phyloP scores from a whole-genome alignment of 1,284 basidiomycete genomes.

The Ustanciosporium gigantosporum region DNA sequence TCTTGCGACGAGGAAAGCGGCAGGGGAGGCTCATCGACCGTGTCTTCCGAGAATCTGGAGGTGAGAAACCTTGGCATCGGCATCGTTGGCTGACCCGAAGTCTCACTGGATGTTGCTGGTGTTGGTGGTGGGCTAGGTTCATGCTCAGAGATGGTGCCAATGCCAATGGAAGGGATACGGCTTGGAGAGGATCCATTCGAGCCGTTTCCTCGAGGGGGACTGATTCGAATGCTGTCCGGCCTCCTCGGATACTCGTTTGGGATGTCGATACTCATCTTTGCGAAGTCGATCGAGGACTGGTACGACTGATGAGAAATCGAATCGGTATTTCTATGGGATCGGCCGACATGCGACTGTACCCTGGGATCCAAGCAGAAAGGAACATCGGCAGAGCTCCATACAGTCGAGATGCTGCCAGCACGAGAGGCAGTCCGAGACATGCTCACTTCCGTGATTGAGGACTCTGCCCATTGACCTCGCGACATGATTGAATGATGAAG shows the following conservation, averaged over 20 bases:
- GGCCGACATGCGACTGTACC: too few species aligned
- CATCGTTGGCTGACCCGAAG: too few species aligned
- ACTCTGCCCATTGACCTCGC: too few species aligned
- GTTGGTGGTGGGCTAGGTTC: too few species aligned
- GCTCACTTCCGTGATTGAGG: too few species aligned
- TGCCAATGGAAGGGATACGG: slow-evolving; percentile 20
- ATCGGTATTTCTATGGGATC: too few species aligned
- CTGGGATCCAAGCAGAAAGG: slow-evolving; percentile 48
- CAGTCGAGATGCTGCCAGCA: slow-evolving; percentile 40
- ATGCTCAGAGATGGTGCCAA: slow-evolving; percentile 29
- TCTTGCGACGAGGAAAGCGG: slow-evolving; percentile 12
- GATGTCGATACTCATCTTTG: slow-evolving; percentile 28
- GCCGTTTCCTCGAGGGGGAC: slow-evolving; percentile 14
- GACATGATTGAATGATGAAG: too few species aligned
- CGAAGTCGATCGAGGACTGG: slow-evolving; percentile 19
- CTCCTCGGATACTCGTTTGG: slow-evolving; percentile 26
- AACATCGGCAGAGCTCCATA: slow-evolving; percentile 53
- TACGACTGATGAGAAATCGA: slow-evolving; percentile 10
- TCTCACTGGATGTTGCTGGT: too few species aligned
- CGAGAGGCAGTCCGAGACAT: slow-evolving; percentile 22
- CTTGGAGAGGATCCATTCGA: slow-evolving; percentile 4
- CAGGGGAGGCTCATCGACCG: slow-evolving; percentile 18
- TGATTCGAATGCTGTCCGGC: slow-evolving; percentile 21
- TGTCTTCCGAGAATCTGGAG: slow-evolving; percentile 33
- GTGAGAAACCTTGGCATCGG: slow-evolving; percentile 3